These are phyloP conservation scores for Solanum neorickii DNA, from an alignment of 257 asterid genomes.

Conservation along the genomic window DNA sequence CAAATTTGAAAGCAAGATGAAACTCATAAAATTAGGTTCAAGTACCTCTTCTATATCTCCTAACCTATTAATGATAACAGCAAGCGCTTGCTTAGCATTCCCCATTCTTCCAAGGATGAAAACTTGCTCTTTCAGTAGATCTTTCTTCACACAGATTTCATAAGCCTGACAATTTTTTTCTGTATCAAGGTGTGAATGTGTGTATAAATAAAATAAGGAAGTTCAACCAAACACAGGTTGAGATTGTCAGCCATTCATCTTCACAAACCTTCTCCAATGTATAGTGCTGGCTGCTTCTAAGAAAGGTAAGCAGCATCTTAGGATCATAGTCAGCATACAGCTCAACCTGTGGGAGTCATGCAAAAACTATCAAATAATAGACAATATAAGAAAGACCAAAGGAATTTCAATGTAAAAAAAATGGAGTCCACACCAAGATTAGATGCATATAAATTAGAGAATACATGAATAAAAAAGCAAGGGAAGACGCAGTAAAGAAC, in stretches of 20 bases:
- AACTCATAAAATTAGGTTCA: background rate
- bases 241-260: background rate
- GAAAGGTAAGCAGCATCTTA: slow-evolving; percentile 89
- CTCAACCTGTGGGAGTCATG: slow-evolving; percentile 56
- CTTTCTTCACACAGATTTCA: slow-evolving; percentile 72
- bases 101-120: slow-evolving; percentile 99
- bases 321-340: slow-evolving; percentile 86
- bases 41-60: slow-evolving; percentile 91
- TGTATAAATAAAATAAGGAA: background rate
- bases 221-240: background rate
- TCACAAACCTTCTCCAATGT: slow-evolving; percentile 76
- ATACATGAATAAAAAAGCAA: background rate
- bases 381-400: background rate
- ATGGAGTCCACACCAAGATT: background rate
- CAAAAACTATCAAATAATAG: background rate
- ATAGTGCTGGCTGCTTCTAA: slow-evolving; percentile 96
- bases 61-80: slow-evolving; percentile 73
- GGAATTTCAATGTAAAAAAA: background rate
- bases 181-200: background rate
- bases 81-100: slow-evolving; percentile 78
- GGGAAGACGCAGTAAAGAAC: background rate
- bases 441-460: background rate
- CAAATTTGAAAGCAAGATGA: slow-evolving; percentile 6
- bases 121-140: slow-evolving; percentile 79
- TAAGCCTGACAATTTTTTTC: slow-evolving; percentile 51